phyloP scores from a whole-genome alignment of 345 rosid genomes.

The Capsella bursapastoris region DNA sequence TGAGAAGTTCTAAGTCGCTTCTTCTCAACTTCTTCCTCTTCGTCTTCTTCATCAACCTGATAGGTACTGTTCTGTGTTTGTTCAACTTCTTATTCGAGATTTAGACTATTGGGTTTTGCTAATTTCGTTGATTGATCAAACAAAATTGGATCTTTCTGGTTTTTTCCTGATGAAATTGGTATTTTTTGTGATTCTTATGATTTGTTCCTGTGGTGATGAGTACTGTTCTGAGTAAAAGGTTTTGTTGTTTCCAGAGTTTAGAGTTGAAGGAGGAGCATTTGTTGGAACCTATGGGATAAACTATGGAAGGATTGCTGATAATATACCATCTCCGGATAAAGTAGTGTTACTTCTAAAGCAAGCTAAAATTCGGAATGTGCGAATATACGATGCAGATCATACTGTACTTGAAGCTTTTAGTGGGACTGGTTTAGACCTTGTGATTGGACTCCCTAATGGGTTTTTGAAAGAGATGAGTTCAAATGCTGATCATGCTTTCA shows the following conservation, averaged over 20 bases:
- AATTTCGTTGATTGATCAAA: not conserved
- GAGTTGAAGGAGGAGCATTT: conserved; percentile 56
- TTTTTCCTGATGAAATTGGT: not conserved
- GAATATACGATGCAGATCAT: conserved; percentile 88
- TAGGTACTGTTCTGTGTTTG: conserved; percentile 52
- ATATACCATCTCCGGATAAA: conserved; percentile 90
- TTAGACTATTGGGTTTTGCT: conserved; percentile 2
- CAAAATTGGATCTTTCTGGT: not conserved
- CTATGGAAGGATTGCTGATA: conserved; percentile 92
- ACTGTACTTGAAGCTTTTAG: conserved; percentile 89
- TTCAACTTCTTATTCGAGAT: not conserved
- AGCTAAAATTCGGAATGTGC: conserved; percentile 82
- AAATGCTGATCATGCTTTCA: conserved; percentile 71
- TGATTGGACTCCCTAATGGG: conserved; percentile 83
- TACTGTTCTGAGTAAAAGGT: not conserved
- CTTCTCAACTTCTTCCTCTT: conserved; percentile 47
- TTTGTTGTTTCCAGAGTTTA: conserved; percentile 47
- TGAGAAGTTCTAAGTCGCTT: conserved; percentile 49
- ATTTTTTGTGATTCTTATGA: not conserved
- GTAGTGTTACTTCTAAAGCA: conserved; percentile 78
- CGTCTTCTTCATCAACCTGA: conserved; percentile 42
- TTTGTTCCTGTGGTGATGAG: not conserved
- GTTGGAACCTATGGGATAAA: conserved; percentile 94
- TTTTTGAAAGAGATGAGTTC: conserved; percentile 70
- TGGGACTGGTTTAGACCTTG: conserved; percentile 85